phyloP scores from a whole-genome alignment of 1,284 basidiomycete genomes.

The Austroboletus niveus region DNA sequence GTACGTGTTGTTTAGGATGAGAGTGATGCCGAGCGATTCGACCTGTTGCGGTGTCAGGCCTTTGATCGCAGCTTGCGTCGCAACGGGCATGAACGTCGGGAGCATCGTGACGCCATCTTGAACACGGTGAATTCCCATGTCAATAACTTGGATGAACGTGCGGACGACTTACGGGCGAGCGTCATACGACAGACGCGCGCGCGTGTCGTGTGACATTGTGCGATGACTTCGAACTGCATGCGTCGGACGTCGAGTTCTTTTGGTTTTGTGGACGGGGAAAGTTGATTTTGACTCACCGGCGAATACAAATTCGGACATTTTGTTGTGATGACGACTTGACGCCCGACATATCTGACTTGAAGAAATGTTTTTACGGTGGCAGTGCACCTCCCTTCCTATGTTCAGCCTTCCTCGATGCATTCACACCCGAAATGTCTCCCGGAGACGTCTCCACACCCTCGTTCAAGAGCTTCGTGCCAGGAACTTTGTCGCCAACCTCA shows the following conservation, averaged over 20 bases:
- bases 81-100: constrained; percentile 89
- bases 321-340: too few species aligned
- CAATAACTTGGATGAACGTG: background rate
- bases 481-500: too few species aligned
- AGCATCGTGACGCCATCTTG: constrained; percentile 73
- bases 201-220: constrained; percentile 73
- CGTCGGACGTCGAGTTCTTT: constrained; percentile 39
- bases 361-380: too few species aligned
- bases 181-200: constrained; percentile 69
- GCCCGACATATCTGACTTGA: too few species aligned
- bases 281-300: too few species aligned
- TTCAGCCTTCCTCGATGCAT: too few species aligned
- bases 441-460: too few species aligned
- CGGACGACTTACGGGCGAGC: constrained; percentile 52
- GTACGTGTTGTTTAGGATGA: constrained; percentile 85
- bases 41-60: constrained; percentile 83
- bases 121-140: constrained; percentile 1
- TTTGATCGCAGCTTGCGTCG: constrained; percentile 85
- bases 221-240: constrained; percentile 69
- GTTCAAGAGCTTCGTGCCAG: too few species aligned
- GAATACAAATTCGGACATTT: too few species aligned
- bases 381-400: too few species aligned
- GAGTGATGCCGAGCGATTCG: constrained; percentile 71
- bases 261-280: too few species aligned
- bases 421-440: too few species aligned